These are phyloP conservation scores for Aspergillus caelatus DNA, from an alignment of 2,329 filamentous ascomycete species.

Conservation along the genomic window DNA sequence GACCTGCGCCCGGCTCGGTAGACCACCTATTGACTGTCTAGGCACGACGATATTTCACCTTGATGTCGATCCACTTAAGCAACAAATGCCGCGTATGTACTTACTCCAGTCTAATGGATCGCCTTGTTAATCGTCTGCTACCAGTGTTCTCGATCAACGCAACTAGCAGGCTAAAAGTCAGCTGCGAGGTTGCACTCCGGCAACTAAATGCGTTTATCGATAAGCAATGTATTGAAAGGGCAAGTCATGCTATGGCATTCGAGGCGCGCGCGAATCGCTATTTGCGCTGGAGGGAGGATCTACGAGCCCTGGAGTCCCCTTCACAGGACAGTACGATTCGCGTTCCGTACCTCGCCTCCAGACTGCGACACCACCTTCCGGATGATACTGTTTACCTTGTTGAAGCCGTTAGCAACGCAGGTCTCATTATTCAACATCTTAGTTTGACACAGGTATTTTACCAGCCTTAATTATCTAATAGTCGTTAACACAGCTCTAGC, in stretches of 20 bases:
- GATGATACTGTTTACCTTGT: background rate
- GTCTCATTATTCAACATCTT: background rate
- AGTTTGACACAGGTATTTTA: background rate
- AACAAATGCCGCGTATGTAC: slow-evolving; percentile 34
- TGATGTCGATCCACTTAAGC: slow-evolving; percentile 64
- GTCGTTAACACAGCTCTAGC: background rate
- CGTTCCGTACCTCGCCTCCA: background rate
- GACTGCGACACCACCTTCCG: background rate
- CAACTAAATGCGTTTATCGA: background rate
- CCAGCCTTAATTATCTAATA: background rate
- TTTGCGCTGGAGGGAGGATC: background rate
- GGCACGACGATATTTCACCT: slow-evolving; percentile 63
- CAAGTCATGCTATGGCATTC: background rate
- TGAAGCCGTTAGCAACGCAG: slow-evolving; percentile 10
- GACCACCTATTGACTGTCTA: background rate
- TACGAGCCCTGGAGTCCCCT: background rate
- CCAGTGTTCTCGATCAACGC: slow-evolving; percentile 11
- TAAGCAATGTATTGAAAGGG: background rate
- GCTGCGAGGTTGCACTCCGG: background rate
- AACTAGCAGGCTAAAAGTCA: slow-evolving; percentile 1
- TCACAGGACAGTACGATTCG: background rate
- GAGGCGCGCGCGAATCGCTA: background rate
- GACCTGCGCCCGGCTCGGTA: background rate
- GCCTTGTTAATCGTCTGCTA: background rate
- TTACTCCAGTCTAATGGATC: background rate